A percentile compares a stretch with the other conserved stretches of the same genome.
phyloP scores from a whole-genome alignment of 2,329 filamentous ascomycete species.

The Venturia carpophila region DNA sequence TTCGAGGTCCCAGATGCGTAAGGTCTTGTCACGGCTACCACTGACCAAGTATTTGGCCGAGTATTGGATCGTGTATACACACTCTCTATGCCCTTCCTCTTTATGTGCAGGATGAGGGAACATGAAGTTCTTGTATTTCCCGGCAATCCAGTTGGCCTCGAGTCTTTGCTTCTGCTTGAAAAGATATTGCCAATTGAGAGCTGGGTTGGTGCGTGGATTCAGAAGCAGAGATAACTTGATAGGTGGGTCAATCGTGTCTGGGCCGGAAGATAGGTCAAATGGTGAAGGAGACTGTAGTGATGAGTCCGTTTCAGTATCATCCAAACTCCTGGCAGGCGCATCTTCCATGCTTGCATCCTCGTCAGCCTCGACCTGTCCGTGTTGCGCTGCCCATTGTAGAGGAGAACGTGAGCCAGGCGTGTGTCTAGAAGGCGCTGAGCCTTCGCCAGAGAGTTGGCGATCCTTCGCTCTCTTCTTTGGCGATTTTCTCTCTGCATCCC shows the following conservation, averaged over 20 bases:
- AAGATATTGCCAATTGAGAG: conserved; percentile 85
- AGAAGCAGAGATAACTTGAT: conserved; percentile 30
- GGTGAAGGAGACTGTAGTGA: conserved; percentile 19
- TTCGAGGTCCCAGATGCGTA: conserved; percentile 84
- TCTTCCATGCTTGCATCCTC: conserved; percentile 33
- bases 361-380: conserved; percentile 42
- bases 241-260: conserved; percentile 24
- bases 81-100: conserved; percentile 80
- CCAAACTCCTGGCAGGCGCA: conserved; percentile 24
- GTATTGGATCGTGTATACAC: conserved; percentile 92
- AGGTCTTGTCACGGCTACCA: conserved; percentile 79
- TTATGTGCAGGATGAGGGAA: conserved; percentile 75
- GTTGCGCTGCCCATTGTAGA: conserved; percentile 39
- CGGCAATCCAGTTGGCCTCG: conserved; percentile 86
- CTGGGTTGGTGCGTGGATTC: conserved; percentile 39
- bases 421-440: conserved; percentile 17
- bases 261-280: neutral
- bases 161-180: conserved; percentile 80
- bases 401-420: conserved; percentile 22
- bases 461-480: conserved; percentile 18
- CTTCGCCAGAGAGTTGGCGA: conserved; percentile 10
- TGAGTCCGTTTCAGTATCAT: conserved; percentile 16
- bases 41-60: conserved; percentile 80
- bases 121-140: conserved; percentile 77
- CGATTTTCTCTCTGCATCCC: conserved; percentile 18